A percentile compares a stretch with the other conserved stretches of the same genome.
phyloP scores from a whole-genome alignment of 1,139 yeast species.

The Taiozyma onychis region DNA sequence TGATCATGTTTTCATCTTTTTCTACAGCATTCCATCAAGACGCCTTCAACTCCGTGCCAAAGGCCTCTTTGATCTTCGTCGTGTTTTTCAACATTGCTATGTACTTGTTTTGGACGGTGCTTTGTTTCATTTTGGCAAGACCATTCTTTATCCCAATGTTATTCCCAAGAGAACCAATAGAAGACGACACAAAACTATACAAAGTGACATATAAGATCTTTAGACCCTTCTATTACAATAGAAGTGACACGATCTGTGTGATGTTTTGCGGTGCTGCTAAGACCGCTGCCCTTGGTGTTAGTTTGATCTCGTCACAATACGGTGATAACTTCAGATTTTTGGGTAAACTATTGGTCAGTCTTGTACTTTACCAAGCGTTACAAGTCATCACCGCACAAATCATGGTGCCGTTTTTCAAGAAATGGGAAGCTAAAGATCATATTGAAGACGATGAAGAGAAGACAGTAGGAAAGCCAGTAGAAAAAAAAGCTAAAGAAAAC shows the following conservation, averaged over 20 bases:
- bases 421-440: slow-evolving; percentile 49
- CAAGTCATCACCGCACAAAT: slow-evolving; percentile 78
- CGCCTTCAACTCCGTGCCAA: slow-evolving; percentile 69
- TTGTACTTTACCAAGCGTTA: slow-evolving; percentile 80
- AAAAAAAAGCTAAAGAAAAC: neutral
- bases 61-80: slow-evolving; percentile 62
- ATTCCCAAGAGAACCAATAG: slow-evolving; percentile 44
- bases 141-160: slow-evolving; percentile 46
- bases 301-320: slow-evolving; percentile 73
- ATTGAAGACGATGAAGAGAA: slow-evolving; percentile 13
- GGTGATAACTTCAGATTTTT: slow-evolving; percentile 55
- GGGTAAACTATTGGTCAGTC: slow-evolving; percentile 72
- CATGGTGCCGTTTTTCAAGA: slow-evolving; percentile 55
- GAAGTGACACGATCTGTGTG: slow-evolving; percentile 69
- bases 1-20: slow-evolving; percentile 80
- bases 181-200: slow-evolving; percentile 38
- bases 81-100: slow-evolving; percentile 79
- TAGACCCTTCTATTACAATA: slow-evolving; percentile 64
- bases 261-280: slow-evolving; percentile 91
- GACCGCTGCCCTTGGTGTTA: slow-evolving; percentile 88
- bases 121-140: slow-evolving; percentile 55
- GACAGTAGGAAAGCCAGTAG: slow-evolving; percentile 15
- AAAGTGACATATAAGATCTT: slow-evolving; percentile 34
- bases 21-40: slow-evolving; percentile 82
- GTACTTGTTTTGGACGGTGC: slow-evolving; percentile 63